Evolutionary conservation across 2,329 filamentous ascomycete genomes (phyloP).

Genomic region (Whalleya microplaca): DNA sequence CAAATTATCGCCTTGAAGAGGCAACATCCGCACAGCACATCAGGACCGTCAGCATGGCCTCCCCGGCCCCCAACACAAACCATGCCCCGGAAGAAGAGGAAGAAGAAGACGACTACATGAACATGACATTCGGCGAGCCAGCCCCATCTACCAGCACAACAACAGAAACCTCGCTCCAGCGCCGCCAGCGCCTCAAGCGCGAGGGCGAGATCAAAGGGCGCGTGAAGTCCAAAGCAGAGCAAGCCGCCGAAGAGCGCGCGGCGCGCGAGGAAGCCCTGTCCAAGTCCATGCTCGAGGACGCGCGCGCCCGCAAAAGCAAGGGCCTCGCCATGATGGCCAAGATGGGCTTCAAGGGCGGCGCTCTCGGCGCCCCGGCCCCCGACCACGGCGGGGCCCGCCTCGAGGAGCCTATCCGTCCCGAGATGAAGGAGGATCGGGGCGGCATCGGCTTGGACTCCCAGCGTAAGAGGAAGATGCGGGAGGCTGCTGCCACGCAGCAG

Average conservation of each 20-base stretch:
- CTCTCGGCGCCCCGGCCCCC: too few species aligned
- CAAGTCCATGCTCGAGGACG: conserved; percentile 65
- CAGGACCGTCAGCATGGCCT: conserved; percentile 12
- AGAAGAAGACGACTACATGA: conserved; percentile 95
- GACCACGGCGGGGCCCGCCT: conserved; percentile 34
- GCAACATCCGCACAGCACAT: neutral
- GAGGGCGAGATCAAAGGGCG: conserved; percentile 70
- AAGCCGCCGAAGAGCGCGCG: conserved; percentile 72
- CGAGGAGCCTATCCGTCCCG: conserved; percentile 79
- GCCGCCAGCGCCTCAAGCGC: conserved; percentile 56
- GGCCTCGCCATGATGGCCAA: conserved; percentile 96
- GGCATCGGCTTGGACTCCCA: conserved; percentile 86
- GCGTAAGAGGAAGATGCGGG: conserved; percentile 75
- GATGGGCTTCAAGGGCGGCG: conserved; percentile 84
- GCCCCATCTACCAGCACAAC: conserved; percentile 45
- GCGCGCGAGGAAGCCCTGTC: conserved; percentile 77
- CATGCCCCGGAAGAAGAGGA: conserved; percentile 38
- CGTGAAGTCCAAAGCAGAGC: conserved; percentile 81
- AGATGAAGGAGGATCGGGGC: conserved; percentile 76
- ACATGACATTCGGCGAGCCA: conserved; percentile 82
- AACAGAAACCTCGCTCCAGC: conserved; percentile 60
- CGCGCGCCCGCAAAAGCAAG: conserved; percentile 69
- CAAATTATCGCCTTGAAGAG: neutral
- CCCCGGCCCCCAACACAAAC: conserved; percentile 1
- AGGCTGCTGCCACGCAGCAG: conserved; percentile 59